Percentiles rank a stretch among this genome's conserved stretches.
Evolutionary conservation across 306 rosid genomes (phyloP).

Genomic region (Fragaria iinumae): DNA sequence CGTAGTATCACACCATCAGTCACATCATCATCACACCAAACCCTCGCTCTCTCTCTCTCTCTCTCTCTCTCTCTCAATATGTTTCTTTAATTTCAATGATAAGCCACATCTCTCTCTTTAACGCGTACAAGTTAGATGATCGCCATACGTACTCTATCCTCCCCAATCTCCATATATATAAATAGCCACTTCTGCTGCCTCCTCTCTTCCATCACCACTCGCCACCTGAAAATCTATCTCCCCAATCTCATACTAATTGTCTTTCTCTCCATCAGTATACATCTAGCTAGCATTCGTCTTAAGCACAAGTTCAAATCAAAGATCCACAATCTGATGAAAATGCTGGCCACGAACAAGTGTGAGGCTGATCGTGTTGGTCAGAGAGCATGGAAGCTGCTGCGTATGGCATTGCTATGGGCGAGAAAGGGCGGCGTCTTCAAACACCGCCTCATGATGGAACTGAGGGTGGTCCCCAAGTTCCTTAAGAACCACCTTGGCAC

Average conservation of each 20-base stretch:
- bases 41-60: neutral
- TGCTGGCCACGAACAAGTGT: slow-evolving; percentile 37
- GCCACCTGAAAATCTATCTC: neutral
- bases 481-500: slow-evolving; percentile 42
- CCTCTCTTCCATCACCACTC: neutral
- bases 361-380: slow-evolving; percentile 23
- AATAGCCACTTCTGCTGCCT: neutral
- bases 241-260: too few relatives aligned
- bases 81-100: neutral
- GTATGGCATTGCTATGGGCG: slow-evolving; percentile 73
- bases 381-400: slow-evolving; percentile 65
- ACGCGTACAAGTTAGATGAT: neutral
- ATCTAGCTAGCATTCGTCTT: neutral
- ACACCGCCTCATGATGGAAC: slow-evolving; percentile 53
- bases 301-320: neutral
- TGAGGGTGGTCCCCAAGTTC: slow-evolving; percentile 57
- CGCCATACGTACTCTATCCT: neutral
- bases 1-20: neutral
- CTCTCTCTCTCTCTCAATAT: neutral
- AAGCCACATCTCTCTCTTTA: neutral
- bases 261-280: neutral
- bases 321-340: slow-evolving; percentile 15
- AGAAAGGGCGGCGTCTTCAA: slow-evolving; percentile 70
- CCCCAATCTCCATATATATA: neutral
- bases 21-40: neutral